Conservation (phyloP, 331 rosid genomes). For the Dryas integrifolia region DNA sequence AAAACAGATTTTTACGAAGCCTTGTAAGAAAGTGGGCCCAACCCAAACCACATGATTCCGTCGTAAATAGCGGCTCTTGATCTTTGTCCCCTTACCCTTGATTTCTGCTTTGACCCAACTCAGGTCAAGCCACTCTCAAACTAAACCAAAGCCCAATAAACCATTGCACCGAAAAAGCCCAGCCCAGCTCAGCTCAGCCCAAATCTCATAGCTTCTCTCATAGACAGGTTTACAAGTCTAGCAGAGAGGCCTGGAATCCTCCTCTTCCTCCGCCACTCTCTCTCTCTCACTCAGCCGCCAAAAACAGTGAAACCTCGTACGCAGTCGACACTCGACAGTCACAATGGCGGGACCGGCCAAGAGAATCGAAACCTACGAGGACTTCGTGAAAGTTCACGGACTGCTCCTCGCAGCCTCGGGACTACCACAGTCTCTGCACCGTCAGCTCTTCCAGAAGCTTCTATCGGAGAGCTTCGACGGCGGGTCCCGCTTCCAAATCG, state of each 20-base stretch:
- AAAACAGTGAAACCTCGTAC: constrained; percentile 7
- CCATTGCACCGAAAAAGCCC: neutral
- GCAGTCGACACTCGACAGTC: constrained; percentile 11
- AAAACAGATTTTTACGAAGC: neutral
- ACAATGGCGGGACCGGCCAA: constrained; percentile 27
- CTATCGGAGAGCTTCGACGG: constrained; percentile 70
- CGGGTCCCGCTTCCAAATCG: constrained; percentile 71
- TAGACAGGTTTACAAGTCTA: neutral
- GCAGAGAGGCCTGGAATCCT: neutral
- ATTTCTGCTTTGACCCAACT: neutral
- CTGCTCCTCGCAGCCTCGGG: constrained; percentile 72
- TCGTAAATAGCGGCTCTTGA: neutral
- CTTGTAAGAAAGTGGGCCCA: neutral
- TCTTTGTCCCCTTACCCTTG: neutral
- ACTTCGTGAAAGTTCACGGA: constrained; percentile 70
- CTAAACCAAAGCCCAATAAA: neutral
- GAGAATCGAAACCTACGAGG: constrained; percentile 63
- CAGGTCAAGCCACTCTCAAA: too few species aligned
- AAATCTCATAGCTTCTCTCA: neutral
- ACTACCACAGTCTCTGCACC: constrained; percentile 54
- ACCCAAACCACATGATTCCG: neutral
- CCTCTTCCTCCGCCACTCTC: neutral
- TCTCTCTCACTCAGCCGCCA: constrained; percentile 3
- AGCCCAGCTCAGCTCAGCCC: neutral
- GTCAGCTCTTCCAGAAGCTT: constrained; percentile 68